phyloP scores from a whole-genome alignment of 2,329 filamentous ascomycete genomes.

The Capronia coronata region DNA sequence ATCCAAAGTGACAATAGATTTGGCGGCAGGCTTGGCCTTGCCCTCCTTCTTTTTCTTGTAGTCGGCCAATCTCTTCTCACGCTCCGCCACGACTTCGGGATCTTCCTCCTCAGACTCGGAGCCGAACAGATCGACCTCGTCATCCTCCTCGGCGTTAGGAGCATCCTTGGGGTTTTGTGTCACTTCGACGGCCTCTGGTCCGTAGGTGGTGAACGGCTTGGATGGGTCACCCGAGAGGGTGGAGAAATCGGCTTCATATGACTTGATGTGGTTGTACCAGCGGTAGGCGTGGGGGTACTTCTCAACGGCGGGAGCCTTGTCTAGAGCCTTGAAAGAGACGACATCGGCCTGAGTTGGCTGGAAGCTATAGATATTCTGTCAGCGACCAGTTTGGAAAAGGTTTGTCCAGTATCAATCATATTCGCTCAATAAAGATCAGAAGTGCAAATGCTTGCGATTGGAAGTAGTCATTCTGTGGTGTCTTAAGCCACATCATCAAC shows the following conservation, averaged over 20 bases:
- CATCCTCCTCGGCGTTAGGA: conserved; percentile 58
- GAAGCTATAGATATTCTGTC: conserved; percentile 42
- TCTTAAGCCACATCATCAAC: conserved; percentile 94
- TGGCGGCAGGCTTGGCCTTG: conserved; percentile 86
- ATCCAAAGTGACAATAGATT: conserved; percentile 92
- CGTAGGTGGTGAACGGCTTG: conserved; percentile 83
- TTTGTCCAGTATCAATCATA: conserved; percentile 20
- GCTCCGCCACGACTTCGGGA: conserved; percentile 72
- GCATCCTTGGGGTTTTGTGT: conserved; percentile 83
- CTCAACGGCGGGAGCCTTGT: conserved; percentile 63
- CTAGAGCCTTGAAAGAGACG: conserved; percentile 85
- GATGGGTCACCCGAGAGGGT: conserved; percentile 84
- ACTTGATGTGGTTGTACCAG: conserved; percentile 98
- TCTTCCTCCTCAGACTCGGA: conserved; percentile 92
- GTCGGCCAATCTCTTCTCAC: conserved; percentile 83
- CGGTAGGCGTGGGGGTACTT: conserved; percentile 92
- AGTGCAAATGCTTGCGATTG: conserved; percentile 67
- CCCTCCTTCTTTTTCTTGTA: conserved; percentile 96
- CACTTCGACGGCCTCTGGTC: conserved; percentile 71
- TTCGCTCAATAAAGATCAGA: conserved; percentile 51
- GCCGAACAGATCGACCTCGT: conserved; percentile 89
- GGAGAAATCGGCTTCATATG: conserved; percentile 87
- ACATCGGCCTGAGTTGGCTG: conserved; percentile 89
- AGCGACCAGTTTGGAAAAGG: conserved; percentile 7
- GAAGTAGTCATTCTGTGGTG: conserved; percentile 72